phyloP scores from a whole-genome alignment of 306 rosid genomes.

The Notholithocarpus densiflorus region DNA sequence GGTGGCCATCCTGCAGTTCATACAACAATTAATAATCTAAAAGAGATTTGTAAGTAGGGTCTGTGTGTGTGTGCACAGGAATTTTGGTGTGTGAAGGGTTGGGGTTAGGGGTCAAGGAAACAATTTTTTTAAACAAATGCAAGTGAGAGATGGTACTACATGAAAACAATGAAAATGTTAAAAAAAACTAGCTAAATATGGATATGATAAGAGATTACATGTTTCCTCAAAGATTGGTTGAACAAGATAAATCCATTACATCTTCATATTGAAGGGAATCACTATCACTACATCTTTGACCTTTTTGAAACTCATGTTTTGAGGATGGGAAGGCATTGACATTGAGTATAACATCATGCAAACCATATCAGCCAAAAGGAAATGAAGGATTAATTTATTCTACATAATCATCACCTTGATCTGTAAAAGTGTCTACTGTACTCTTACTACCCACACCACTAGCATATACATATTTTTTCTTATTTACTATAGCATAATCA shows the following conservation, averaged over 20 bases:
- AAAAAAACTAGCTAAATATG: neutral
- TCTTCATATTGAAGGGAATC: neutral
- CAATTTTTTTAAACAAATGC: constrained; percentile 4
- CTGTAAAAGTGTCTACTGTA: neutral
- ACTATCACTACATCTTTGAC: neutral
- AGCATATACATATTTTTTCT: neutral
- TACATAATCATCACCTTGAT: neutral
- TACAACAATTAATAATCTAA: constrained; percentile 10
- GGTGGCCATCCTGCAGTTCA: constrained; percentile 68
- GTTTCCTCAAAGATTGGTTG: neutral
- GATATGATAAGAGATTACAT: neutral
- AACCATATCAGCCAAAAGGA: neutral
- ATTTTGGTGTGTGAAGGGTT: neutral
- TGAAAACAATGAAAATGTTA: neutral
- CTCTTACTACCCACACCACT: neutral
- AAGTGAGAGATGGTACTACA: neutral
- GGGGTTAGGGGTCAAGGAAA: neutral
- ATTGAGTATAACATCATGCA: neutral
- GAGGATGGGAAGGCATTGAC: neutral
- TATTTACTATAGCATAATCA: neutral
- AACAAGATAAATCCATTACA: neutral
- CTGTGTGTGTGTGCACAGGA: neutral
- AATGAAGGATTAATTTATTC: neutral
- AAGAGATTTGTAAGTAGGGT: constrained; percentile 2
- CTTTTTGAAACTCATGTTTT: neutral